Percentiles rank a stretch among this genome's conserved stretches.
Conservation (phyloP, 2,329 filamentous ascomycete species). For the Trematosphaeria pertusa region DNA sequence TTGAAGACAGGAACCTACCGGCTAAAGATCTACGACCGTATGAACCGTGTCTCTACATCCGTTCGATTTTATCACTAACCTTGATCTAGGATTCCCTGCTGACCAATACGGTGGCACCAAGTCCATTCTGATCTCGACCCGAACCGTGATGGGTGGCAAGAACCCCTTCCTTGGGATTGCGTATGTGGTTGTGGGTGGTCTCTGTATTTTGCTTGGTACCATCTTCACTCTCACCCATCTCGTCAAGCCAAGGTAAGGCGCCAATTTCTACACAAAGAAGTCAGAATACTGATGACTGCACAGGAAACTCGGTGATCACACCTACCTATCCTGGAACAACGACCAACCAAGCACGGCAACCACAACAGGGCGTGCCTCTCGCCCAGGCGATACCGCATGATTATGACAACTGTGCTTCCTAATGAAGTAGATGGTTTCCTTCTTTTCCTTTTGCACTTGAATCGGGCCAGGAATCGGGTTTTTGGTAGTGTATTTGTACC, state of each 20-base stretch:
- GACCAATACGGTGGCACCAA: conserved; percentile 83
- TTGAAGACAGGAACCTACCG: conserved; percentile 78
- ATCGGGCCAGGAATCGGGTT: conserved; percentile 25
- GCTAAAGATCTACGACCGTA: conserved; percentile 80
- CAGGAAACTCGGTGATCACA: conserved; percentile 97
- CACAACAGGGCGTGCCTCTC: conserved; percentile 52
- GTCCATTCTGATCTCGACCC: conserved; percentile 85
- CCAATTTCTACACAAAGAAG: background rate
- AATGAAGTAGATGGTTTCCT: conserved; percentile 21
- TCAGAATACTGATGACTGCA: conserved; percentile 9
- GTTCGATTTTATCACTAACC: conserved; percentile 27
- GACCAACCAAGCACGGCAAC: conserved; percentile 66
- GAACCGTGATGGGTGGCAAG: conserved; percentile 91
- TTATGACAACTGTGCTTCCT: conserved; percentile 25
- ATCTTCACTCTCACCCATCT: conserved; percentile 91
- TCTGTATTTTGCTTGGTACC: conserved; percentile 87
- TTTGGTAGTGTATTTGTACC: conserved; percentile 37
- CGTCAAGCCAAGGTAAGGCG: conserved; percentile 80
- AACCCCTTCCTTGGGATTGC: conserved; percentile 97
- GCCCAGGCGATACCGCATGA: conserved; percentile 43
- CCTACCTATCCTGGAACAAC: conserved; percentile 95
- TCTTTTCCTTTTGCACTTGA: conserved; percentile 24
- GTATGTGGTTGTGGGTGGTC: conserved; percentile 90
- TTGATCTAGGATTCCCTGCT: conserved; percentile 75
- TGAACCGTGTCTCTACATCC: conserved; percentile 46